A percentile compares a stretch with the other conserved stretches of the same genome.
phyloP scores from a whole-genome alignment of 2,329 filamentous ascomycete genomes.

The Aureobasidium melanogenum region DNA sequence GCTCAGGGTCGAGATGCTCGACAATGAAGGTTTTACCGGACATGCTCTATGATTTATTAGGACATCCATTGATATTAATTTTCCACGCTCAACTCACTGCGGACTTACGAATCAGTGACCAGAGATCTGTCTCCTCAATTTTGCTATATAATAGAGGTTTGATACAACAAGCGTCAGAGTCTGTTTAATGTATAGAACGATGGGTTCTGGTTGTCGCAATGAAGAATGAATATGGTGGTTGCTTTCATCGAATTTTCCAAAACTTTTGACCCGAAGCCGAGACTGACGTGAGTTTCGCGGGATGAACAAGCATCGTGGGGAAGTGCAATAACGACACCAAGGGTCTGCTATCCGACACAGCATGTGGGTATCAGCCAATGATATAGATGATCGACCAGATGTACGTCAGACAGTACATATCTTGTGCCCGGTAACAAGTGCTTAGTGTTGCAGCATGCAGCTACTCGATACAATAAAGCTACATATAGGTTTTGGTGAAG shows the following conservation, averaged over 20 bases:
- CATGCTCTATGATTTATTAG: not conserved
- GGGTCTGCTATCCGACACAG: not conserved
- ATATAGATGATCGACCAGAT: not conserved
- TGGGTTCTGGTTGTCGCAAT: not conserved
- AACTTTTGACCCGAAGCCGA: not conserved
- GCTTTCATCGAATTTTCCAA: not conserved
- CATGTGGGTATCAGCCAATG: not conserved
- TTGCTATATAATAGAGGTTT: not conserved
- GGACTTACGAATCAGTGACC: not conserved
- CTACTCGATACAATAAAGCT: not conserved
- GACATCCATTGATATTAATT: not conserved
- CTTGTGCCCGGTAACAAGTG: not conserved
- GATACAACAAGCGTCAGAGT: too few relatives aligned
- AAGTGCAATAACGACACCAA: not conserved
- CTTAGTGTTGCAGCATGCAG: not conserved
- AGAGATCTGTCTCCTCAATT: not conserved
- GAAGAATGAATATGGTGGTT: not conserved
- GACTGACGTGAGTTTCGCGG: not conserved
- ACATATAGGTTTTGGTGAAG: not conserved
- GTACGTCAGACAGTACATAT: not conserved
- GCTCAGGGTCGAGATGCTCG: conserved; percentile 90
- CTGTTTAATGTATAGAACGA: not conserved
- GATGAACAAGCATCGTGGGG: conserved; percentile 1
- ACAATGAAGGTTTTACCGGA: conserved; percentile 68
- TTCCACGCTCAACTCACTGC: not conserved